A percentile compares a stretch with the other conserved stretches of the same genome.
Conservation (phyloP, 2,329 filamentous ascomycete genomes). For the Beauveria asiatica region DNA sequence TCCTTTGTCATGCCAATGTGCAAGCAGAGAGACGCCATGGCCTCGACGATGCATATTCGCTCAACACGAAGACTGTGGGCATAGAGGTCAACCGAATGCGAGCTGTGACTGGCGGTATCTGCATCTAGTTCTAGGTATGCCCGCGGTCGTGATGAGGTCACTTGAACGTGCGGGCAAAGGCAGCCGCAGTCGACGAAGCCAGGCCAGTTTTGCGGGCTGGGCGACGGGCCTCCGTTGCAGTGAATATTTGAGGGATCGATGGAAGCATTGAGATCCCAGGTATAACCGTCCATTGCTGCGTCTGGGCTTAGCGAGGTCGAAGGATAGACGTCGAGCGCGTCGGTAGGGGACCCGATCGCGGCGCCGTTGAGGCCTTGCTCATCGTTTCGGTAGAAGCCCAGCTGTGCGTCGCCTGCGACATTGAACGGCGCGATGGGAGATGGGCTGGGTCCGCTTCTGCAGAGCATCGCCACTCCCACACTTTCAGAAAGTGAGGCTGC, state of each 20-base stretch:
- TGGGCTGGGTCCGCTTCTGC: no score
- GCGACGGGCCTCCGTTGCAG: no score
- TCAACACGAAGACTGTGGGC: conserved; percentile 19
- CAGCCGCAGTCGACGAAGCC: neutral
- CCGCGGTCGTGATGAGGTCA: neutral
- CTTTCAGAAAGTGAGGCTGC: no score
- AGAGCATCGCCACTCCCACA: no score
- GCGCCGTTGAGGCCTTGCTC: no score
- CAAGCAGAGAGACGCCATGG: conserved; percentile 11
- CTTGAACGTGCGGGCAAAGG: neutral
- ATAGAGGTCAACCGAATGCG: neutral
- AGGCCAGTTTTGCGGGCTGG: neutral
- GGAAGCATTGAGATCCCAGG: neutral
- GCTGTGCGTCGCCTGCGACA: no score
- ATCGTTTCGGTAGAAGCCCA: no score
- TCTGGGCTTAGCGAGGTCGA: no score
- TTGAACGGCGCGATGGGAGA: no score
- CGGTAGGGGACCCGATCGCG: no score
- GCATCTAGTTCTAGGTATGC: neutral
- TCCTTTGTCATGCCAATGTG: conserved; percentile 18
- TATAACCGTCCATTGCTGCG: no score
- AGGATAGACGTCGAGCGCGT: no score
- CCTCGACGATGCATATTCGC: conserved; percentile 18
- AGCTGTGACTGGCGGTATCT: neutral
- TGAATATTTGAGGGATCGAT: neutral